Evolutionary conservation across 306 rosid species (phyloP), one percentile per base, ranked within the genome.

Genomic region (Cucurbita ficifolia): DNA sequence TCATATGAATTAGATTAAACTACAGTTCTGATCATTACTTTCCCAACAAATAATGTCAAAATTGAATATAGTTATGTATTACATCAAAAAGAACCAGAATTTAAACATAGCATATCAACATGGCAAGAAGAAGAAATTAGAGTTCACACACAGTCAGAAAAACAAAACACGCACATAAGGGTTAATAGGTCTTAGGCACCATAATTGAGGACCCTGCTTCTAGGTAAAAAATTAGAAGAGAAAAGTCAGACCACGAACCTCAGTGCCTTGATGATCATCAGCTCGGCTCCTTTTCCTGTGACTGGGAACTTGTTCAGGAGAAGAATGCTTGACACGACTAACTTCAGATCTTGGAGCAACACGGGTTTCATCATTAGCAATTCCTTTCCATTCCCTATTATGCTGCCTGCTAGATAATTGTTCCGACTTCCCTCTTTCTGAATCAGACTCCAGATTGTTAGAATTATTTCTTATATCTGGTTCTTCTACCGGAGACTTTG

Each of bases 341-440:
- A 65, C 79, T 78, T 77, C 91, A 74, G 87, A 88, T 79, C 88
- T 86, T 65, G 79, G 81, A 57, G 87, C 71, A n/a, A 89, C 82
- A 51, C 88, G 87, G 13, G 88, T 85, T 79, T 95, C 96, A 57
- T 75, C 87, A 51, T 80, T 88, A 80, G 21, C 79, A 72, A 87
- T 75, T 76, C 92, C 95, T 81, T 86, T 91, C 99, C 99, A 91
- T 60, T 89, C 97, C 80, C 79, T 70, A 48, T 16, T 70, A 70
- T 59, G 59, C 13, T 59, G 46, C 14, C 74, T 49, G 10, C 29
- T 49, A 29, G 74, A 29, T 50, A 70, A 33, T 24, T 50, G 50
- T 49, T 48, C 74, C 49, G 58, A 29, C 57, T 69, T 69, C 43
- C 74, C 74, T 33, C 74, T 86, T 65, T 85, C 98, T 50, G 85